Evolutionary conservation across 441 rosid genomes (phyloP), one percentile per base, ranked within the genome.

Genomic region (Eutrema salsugineum): DNA sequence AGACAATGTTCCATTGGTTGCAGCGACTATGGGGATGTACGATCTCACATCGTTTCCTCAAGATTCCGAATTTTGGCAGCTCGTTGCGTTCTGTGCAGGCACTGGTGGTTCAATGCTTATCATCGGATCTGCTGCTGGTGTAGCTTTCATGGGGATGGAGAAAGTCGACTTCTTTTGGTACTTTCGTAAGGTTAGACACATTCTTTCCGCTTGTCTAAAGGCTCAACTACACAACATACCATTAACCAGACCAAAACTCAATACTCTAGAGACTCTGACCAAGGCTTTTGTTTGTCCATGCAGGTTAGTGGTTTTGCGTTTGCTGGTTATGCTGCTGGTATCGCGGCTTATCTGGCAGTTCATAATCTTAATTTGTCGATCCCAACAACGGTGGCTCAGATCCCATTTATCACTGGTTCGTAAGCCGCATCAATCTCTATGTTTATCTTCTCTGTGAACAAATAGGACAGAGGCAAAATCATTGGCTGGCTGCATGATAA

Each of bases 21-120:
- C 97, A 50, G 97, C 97, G 32, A 86, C 97, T 35, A 91, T 94
- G 96, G 97, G 97, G 72, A 94, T 91, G 97, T 94, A 92, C 17
- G 97, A 94, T 79, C 87, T 94, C 51, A 79, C 91, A 73, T 84
- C 97, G 0, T 86, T 85, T 58, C 97, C 97, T 6, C 90, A 60
- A 72, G 97, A 94, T 81, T 85, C 93, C 0, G 91, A 94, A 77
- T 94, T 91, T 66, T 94, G 99, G 97, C 97, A 90, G 84, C 83
- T 94, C 27, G 24, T 91, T 65, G 97, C 99, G 11, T 94, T 50
- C 70, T 94, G 97, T 32, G 97, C 97, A 3, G 96, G 99, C 38
- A 91, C 97, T 5, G 99, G 99, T 54, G 94, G 94, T 36, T 91
- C 95, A 32, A 88, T 90, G 94, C 91, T 90, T 5, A 66, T 91